Base-by-base conservation (phyloP, 1,139 yeast species). In the Diutina pseudorugosa region DNA sequence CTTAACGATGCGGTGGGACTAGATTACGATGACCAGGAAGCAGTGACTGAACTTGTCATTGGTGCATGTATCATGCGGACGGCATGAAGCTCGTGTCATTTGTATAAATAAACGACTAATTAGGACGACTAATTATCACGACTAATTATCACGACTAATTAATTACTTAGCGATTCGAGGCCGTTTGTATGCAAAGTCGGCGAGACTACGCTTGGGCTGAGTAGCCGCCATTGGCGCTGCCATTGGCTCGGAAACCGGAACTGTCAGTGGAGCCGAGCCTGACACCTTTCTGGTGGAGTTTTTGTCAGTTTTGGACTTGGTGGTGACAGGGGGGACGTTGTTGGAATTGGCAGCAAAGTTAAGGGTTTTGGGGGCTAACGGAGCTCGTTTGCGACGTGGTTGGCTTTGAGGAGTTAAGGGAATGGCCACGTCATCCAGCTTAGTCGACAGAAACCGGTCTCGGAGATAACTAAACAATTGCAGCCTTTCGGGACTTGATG, bases 21-120 rank as follows among this genome's bases (percentile, higher is more conserved):
- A 41, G 55, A 2, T 4, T 59, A 59, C 41, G 58, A 52, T 11
- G 48, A 54, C 18, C 74, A 70, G 55, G 60, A 54, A 1, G 60
- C 60, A 42, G 61, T 69, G 41, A 66, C 76, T 3, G 60, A 70
- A 51, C 63, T 71, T 53, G 72, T 72, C 1, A 69, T 74, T 20
- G 71, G 71, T 4, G 69, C 74, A 16, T 69, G 75, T 61, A 59
- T 69, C 20, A 59, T 72, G 48, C 60, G 77, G 52, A 77, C 77
- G 1, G 59, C 60, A 49, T 70, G 59, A n/a, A n/a, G n/a, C n/a
- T n/a, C n/a, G n/a, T n/a, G 54, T 14, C n/a, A 5, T 11, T n/a
- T 16, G 4, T 16, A 40, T 40, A 6, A 40, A 40, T 43, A 43
- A 9, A 30, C 36, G 36, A n/a, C n/a, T n/a, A n/a, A n/a, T n/a